Evolutionary conservation across 352 stramenopile species (phyloP), one percentile per base, ranked within the genome.

Genomic region (Blastocystis sp.): DNA sequence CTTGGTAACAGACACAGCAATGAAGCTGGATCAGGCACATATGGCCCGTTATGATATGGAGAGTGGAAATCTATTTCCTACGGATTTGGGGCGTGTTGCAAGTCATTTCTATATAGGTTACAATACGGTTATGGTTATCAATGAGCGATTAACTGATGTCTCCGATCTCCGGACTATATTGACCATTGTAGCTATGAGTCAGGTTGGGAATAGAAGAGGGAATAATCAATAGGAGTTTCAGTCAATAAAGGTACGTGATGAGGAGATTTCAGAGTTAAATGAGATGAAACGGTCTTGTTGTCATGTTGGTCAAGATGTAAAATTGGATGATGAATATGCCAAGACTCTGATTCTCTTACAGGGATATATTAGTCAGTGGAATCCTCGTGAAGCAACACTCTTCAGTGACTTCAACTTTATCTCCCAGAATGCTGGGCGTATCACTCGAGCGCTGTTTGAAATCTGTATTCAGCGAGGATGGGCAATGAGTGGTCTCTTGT

Each of bases 351-450:
- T 99, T 27, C 92, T 99, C 53, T 91, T 99, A 58, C 97, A 99
- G 92, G 90, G 91, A 7, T 97, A 95, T 91, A 95, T 98, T 70
- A 93, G 92, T 22, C 91, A 93, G 64, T 92, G 93, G 53, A 91
- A 94, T 56, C 92, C 98, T n/a, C 95, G 93, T 15, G 95, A 93
- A 75, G 99, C 99, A 88, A 99, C 97, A 19, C 91, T 99, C 0
- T 97, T 98, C 80, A 98, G 95, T 9, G 97, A 99, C 92, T 98
- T 95, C 1, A 98, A 99, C 89, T 99, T 99, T 92, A 96, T 99
- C 5, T 96, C 96, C 22, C 96, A 98, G 73, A 99, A 99, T 90
- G 97, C 96, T 9, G 96, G 95, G 48, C 94, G 97, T 64, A 96
- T 99, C 37, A 95, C 96, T 17, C 93, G 97, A 30, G 97, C 97